A percentile compares a stretch with the other conserved stretches of the same genome.
Conservation (phyloP, 257 asterid genomes). For the Solanum chilense region DNA sequence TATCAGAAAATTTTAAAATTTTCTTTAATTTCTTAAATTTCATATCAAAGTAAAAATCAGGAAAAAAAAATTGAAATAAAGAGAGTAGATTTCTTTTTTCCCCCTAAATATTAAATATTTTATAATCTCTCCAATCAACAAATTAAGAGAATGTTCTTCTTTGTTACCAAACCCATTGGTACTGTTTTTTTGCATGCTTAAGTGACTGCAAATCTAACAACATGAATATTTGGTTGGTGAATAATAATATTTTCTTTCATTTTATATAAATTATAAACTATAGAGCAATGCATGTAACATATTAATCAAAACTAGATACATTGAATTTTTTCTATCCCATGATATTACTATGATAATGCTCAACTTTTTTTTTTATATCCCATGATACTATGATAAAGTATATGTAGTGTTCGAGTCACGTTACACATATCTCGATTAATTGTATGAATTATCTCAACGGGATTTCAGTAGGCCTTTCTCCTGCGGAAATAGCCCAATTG, state of each 20-base stretch:
- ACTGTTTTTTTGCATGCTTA: not conserved
- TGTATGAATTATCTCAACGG: not conserved
- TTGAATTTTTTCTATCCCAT: not conserved
- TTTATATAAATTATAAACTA: not conserved
- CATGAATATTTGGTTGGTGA: not conserved
- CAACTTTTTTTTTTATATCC: not conserved
- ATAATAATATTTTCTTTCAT: not conserved
- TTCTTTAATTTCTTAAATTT: too few species aligned
- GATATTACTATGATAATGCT: not conserved
- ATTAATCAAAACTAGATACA: not conserved
- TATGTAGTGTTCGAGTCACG: not conserved
- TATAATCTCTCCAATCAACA: not conserved
- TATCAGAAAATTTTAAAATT: fast-evolving
- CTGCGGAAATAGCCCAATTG: too few species aligned
- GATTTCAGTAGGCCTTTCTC: too few species aligned
- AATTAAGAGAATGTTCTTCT: not conserved
- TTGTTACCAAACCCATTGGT: not conserved
- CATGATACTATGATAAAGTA: not conserved
- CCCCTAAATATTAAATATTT: too few species aligned
- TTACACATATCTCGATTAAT: not conserved
- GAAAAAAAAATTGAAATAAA: too few species aligned
- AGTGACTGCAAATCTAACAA: not conserved
- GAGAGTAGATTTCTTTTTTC: too few species aligned
- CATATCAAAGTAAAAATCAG: too few species aligned
- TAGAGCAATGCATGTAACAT: not conserved